These are phyloP conservation scores for Cyclocybe cylindracea DNA, from an alignment of 768 basidiomycete genomes.

Conservation along the genomic window DNA sequence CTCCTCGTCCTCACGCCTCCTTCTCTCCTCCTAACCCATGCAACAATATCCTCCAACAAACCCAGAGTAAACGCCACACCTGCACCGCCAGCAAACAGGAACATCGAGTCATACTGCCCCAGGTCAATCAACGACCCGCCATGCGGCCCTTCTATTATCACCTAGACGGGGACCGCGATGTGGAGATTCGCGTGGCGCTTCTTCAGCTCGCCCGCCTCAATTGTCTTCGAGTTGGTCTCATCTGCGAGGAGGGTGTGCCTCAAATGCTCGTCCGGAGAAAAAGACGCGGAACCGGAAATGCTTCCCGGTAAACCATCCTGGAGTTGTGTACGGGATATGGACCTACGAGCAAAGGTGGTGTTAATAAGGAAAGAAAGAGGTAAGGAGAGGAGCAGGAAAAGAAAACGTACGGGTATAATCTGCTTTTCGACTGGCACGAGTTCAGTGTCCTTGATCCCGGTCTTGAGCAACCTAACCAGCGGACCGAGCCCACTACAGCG, in stretches of 20 bases:
- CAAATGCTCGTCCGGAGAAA: conserved; percentile 62
- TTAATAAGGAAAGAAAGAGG: conserved; percentile 30
- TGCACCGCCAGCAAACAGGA: conserved; percentile 82
- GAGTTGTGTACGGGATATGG: conserved; percentile 53
- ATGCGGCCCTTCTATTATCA: conserved; percentile 88
- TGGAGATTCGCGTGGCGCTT: conserved; percentile 2
- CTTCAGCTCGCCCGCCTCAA: conserved; percentile 1
- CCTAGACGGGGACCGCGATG: conserved; percentile 47
- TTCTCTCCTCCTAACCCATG: conserved; percentile 51
- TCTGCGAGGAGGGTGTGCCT: conserved; percentile 61
- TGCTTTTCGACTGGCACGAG: conserved; percentile 60
- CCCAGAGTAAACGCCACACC: conserved; percentile 85
- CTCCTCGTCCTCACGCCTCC: conserved; percentile 44
- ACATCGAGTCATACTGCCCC: conserved; percentile 65
- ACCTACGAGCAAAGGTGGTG: conserved; percentile 40
- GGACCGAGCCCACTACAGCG: conserved; percentile 81
- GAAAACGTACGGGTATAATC: conserved; percentile 67
- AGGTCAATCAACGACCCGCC: conserved; percentile 78
- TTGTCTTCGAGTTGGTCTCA: no score
- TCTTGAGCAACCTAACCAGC: conserved; percentile 65
- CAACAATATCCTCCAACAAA: conserved; percentile 80
- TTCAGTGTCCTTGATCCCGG: conserved; percentile 75
- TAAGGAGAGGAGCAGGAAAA: conserved; percentile 26
- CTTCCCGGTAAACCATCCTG: conserved; percentile 80
- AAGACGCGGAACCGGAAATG: conserved; percentile 74